Evolutionary conservation across 192 early-diverging fungal species (phyloP).

Genomic region (Mortierella antarctica): DNA sequence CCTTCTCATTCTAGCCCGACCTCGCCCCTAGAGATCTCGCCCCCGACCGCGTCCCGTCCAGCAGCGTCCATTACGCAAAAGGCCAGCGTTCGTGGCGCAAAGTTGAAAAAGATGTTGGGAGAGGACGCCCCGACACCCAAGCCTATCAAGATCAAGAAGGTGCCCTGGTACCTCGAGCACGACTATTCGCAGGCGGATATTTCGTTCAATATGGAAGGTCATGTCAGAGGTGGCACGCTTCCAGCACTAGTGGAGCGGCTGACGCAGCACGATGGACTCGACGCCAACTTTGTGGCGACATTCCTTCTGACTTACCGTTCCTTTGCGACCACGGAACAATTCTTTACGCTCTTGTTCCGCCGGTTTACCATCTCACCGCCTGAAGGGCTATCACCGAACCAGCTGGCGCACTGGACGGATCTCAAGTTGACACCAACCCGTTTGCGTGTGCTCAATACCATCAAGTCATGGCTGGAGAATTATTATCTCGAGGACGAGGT

Average conservation of each 20-base stretch:
- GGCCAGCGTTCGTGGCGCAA: constrained; percentile 39
- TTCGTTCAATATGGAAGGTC: constrained; percentile 86
- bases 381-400: constrained; percentile 62
- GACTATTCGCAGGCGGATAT: constrained; percentile 82
- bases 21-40: constrained; percentile 3
- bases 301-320: constrained; percentile 97
- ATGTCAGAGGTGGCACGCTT: constrained; percentile 91
- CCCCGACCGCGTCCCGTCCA: not conserved
- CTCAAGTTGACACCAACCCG: constrained; percentile 91
- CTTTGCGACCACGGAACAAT: constrained; percentile 81
- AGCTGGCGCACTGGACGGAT: constrained; percentile 82
- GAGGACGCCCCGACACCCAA: constrained; percentile 53
- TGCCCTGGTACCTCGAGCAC: constrained; percentile 83
- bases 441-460: constrained; percentile 91
- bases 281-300: constrained; percentile 84
- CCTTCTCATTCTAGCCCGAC: not conserved
- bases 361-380: constrained; percentile 87
- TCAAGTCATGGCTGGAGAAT: constrained; percentile 95
- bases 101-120: constrained; percentile 68
- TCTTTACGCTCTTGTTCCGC: constrained; percentile 79
- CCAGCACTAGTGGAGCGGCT: constrained; percentile 87
- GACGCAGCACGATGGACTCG: constrained; percentile 90
- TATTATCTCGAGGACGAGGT: constrained; percentile 81
- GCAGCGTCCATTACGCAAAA: constrained; percentile 1
- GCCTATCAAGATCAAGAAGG: constrained; percentile 30